These are phyloP conservation scores for Globisporangium nagaii DNA, from an alignment of 352 stramenopile species.

Conservation along the genomic window DNA sequence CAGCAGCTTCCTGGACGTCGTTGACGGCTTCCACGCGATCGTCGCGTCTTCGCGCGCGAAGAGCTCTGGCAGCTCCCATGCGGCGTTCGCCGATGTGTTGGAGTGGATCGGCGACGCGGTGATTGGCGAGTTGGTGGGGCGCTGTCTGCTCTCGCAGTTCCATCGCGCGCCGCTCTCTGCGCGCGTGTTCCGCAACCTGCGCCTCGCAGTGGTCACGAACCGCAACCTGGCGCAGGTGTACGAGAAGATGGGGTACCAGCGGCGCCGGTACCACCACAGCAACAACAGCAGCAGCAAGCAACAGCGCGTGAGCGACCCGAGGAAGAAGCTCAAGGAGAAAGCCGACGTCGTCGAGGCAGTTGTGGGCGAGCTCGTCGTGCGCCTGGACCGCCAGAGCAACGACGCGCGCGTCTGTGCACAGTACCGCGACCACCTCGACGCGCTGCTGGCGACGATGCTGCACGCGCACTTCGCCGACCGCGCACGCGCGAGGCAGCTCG, in stretches of 20 bases:
- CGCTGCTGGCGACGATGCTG: conserved; percentile 46
- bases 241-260: conserved; percentile 58
- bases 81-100: conserved; percentile 44
- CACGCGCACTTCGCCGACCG: conserved; percentile 52
- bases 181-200: conserved; percentile 61
- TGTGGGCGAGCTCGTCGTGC: conserved; percentile 56
- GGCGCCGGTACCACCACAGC: conserved; percentile 4
- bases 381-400: conserved; percentile 27
- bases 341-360: conserved; percentile 67
- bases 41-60: neutral
- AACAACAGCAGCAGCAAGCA: neutral
- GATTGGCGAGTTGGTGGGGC: conserved; percentile 60
- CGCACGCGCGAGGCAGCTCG: conserved; percentile 17
- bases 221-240: conserved; percentile 63
- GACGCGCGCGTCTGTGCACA: conserved; percentile 15
- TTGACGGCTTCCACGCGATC: conserved; percentile 31
- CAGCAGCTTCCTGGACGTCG: conserved; percentile 5
- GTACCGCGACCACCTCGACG: conserved; percentile 45
- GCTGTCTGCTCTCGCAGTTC: conserved; percentile 65
- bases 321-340: conserved; percentile 48
- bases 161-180: conserved; percentile 43
- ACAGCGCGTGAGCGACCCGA: neutral
- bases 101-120: conserved; percentile 79
- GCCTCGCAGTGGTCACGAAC: conserved; percentile 60
- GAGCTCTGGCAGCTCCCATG: conserved; percentile 1